Base-by-base conservation (phyloP, 306 rosid genomes). In the Morella rubra region DNA sequence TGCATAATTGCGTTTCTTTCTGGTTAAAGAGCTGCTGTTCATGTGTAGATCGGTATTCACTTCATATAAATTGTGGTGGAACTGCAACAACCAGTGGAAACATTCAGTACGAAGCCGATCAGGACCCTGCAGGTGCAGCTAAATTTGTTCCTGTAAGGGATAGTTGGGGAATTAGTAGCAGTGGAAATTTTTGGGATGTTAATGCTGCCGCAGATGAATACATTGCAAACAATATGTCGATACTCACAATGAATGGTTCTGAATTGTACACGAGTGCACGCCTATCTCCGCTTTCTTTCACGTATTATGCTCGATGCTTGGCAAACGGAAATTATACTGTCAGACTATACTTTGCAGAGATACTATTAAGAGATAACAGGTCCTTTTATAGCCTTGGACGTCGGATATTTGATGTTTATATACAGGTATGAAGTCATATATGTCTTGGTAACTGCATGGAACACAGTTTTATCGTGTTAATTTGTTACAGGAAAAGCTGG, bases 11-110 rank as follows among this genome's bases (percentile, higher is more conserved):
- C 0, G 37, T 32, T 32, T 32, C 37, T 32, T 32, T 32, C 37
- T 32, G 37, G 37, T 65, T 0, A 0, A 58, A 18, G 10, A 58
- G 60, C 27, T 20, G 40, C 1, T 58, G 14, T 58, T 22, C 18
- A 14, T 54, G 27, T 54, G 60, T 22, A 58, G 37, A 58, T 10
- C 14, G 0, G 32, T 58, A 78, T 59, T 74, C 86, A 44, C 65
- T 88, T 77, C 84, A 85, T 79, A 65, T 88, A 78, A 90, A 86
- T 60, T 85, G 96, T 66, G 96, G 96, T 46, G 93, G 96, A 80
- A 78, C 80, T 40, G 73, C 74, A 78, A 62, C 80, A 75, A 83
- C 71, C 12, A 59, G 79, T 1, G 83, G 84, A 81, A 71, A 76
- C 75, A 54, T 84, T 58, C 73, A 56, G 71, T 87, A 84, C 69